Conservation (phyloP, 306 rosid genomes). For the Leucaena leucocephala region DNA sequence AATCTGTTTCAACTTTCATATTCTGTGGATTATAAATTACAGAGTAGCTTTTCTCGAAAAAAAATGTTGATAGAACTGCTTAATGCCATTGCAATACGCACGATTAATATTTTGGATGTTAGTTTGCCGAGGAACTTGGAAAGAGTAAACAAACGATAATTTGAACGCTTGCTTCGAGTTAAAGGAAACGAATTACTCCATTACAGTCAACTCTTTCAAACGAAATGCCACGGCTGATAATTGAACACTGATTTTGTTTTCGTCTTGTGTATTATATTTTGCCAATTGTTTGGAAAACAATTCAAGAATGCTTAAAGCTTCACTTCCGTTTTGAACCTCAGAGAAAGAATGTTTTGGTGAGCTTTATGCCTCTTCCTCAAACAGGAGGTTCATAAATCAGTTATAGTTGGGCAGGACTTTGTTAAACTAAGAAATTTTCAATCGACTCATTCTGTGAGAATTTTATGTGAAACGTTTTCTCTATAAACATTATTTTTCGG, state of each 20-base stretch:
- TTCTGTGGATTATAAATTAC: background rate
- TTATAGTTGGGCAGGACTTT: background rate
- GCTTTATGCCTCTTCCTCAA: background rate
- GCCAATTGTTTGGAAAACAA: background rate
- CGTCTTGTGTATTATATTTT: background rate
- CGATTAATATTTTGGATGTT: conserved; percentile 20
- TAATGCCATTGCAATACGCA: conserved; percentile 19
- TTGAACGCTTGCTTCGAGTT: conserved; percentile 41
- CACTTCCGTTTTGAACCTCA: background rate
- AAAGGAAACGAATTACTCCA: conserved; percentile 36
- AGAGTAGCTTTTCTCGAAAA: background rate
- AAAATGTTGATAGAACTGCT: background rate
- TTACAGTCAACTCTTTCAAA: conserved; percentile 36
- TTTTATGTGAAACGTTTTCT: background rate
- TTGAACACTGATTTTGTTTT: background rate
- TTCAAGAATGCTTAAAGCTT: background rate
- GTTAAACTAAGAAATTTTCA: background rate
- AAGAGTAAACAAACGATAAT: conserved; percentile 9
- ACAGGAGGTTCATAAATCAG: conserved; percentile 2
- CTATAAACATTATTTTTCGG: background rate
- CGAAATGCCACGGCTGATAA: background rate
- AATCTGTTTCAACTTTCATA: conserved; percentile 5
- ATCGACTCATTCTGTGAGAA: conserved; percentile 1
- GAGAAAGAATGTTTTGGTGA: background rate
- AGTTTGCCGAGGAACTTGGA: conserved; percentile 37